These are phyloP conservation scores for Azolla pinnata DNA, from an alignment of 75 land plant genomes.

Conservation along the genomic window DNA sequence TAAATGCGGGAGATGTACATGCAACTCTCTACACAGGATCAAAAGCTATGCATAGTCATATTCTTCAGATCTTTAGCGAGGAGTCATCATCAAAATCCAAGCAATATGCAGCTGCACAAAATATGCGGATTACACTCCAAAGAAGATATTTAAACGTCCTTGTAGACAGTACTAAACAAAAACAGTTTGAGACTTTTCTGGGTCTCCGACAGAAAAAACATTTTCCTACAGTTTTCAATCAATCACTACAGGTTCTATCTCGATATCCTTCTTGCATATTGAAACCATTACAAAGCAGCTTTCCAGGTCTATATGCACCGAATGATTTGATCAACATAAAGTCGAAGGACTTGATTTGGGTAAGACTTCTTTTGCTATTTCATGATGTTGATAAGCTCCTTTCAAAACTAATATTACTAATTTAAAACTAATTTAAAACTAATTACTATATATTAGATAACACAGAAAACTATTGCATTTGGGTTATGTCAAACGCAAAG, in stretches of 20 bases:
- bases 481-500: no score
- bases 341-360: conserved; percentile 75
- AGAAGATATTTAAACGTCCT: conserved; percentile 80
- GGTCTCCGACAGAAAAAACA: conserved; percentile 79
- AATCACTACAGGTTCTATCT: conserved; percentile 68
- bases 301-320: conserved; percentile 39
- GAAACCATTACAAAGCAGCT: conserved; percentile 71
- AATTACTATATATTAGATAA: no score
- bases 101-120: conserved; percentile 75
- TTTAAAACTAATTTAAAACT: no score
- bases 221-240: conserved; percentile 64
- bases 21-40: conserved; percentile 98
- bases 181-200: conserved; percentile 91
- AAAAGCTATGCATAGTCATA: conserved; percentile 97
- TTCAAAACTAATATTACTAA: no score
- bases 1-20: conserved; percentile 93
- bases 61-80: conserved; percentile 81
- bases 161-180: conserved; percentile 89
- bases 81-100: conserved; percentile 58
- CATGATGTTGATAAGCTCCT: no score
- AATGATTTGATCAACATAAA: conserved; percentile 66
- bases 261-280: conserved; percentile 64
- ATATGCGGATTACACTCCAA: conserved; percentile 80
- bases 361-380: conserved; percentile 26
- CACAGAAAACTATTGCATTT: no score